Conservation (phyloP, 2,329 filamentous ascomycete species). For the Sporothrix humicola region DNA sequence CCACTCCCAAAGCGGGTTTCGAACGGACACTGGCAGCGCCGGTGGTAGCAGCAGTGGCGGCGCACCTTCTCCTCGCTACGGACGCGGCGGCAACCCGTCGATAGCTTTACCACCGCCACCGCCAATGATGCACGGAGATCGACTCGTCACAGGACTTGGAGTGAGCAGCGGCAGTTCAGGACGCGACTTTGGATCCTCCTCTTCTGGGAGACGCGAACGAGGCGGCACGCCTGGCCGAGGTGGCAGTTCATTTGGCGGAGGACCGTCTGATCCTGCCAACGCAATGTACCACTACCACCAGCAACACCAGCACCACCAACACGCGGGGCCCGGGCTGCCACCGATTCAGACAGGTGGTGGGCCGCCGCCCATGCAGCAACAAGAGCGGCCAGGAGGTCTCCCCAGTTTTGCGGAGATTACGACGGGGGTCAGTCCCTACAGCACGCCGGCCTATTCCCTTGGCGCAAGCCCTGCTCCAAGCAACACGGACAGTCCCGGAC, state of each 20-base stretch:
- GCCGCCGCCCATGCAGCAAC: slow-evolving; percentile 25
- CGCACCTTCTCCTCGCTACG: slow-evolving; percentile 53
- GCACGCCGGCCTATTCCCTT: slow-evolving; percentile 60
- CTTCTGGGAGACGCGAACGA: slow-evolving; percentile 20
- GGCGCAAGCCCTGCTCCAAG: slow-evolving; percentile 49
- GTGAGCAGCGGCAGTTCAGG: slow-evolving; percentile 19
- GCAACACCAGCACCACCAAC: slow-evolving; percentile 37
- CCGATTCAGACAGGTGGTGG: slow-evolving; percentile 54
- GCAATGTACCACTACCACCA: slow-evolving; percentile 42
- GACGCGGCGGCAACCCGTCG: slow-evolving; percentile 42
- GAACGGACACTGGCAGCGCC: slow-evolving; percentile 50
- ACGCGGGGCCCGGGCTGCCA: slow-evolving; percentile 53
- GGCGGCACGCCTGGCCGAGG: slow-evolving; percentile 27
- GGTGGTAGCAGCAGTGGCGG: slow-evolving; percentile 40
- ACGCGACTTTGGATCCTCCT: neutral
- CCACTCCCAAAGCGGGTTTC: slow-evolving; percentile 47
- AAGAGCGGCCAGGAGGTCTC: slow-evolving; percentile 45
- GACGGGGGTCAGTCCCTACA: slow-evolving; percentile 66
- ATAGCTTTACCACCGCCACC: slow-evolving; percentile 35
- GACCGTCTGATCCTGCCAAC: slow-evolving; percentile 32
- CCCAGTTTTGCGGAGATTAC: slow-evolving; percentile 68
- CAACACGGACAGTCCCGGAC: slow-evolving; percentile 52
- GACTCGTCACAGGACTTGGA: slow-evolving; percentile 45
- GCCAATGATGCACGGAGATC: slow-evolving; percentile 35
- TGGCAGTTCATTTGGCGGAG: slow-evolving; percentile 9